These are phyloP conservation scores for Suillus subalutaceus DNA, from an alignment of 768 basidiomycete genomes.

Conservation along the genomic window DNA sequence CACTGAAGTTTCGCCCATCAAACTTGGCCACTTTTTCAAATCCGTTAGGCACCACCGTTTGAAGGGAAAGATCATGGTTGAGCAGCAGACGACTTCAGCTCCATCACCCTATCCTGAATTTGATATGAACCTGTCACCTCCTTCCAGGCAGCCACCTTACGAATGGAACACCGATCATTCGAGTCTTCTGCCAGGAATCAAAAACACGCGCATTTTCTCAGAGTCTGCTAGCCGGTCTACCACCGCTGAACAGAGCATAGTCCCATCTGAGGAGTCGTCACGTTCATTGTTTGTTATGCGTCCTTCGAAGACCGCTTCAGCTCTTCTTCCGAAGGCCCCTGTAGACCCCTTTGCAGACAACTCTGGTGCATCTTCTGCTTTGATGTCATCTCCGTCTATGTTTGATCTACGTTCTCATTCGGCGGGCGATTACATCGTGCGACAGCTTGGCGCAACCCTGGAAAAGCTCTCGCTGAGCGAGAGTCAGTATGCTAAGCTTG, in stretches of 20 bases:
- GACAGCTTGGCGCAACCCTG: background rate
- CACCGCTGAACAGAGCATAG: background rate
- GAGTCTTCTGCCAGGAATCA: background rate
- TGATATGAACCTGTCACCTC: background rate
- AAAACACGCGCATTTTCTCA: background rate
- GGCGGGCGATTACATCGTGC: conserved; percentile 1
- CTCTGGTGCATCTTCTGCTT: background rate
- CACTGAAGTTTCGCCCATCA: background rate
- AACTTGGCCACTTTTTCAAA: background rate
- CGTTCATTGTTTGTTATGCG: background rate
- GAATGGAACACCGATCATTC: background rate
- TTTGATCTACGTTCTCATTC: background rate
- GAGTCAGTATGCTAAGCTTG: background rate
- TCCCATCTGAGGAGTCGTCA: background rate
- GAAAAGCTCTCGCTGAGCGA: conserved; percentile 2
- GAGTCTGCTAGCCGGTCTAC: background rate
- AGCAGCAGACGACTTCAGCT: background rate
- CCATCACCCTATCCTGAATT: background rate
- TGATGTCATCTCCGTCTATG: background rate
- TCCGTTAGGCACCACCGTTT: background rate
- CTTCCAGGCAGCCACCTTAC: background rate
- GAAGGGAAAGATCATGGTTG: background rate
- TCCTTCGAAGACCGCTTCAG: background rate
- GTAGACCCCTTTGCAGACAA: background rate
- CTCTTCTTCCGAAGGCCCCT: background rate